Evolutionary conservation across 140 eudicot genomes (phyloP).

Genomic region (Erigeron philadelphicus): DNA sequence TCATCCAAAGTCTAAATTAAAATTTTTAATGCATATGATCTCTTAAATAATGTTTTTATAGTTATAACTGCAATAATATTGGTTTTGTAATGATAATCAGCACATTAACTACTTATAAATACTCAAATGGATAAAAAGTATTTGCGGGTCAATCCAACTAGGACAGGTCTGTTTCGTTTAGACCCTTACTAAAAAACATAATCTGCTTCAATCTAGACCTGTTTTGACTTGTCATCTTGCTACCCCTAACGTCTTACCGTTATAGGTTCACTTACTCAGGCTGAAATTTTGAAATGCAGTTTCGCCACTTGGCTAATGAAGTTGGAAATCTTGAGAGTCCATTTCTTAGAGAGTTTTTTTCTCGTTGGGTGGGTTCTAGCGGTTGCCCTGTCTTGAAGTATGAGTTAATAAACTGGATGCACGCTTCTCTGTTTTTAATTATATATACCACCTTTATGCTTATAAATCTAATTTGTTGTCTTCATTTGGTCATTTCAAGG

Average conservation of each 20-base stretch:
- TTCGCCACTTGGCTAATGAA: slow-evolving; percentile 90
- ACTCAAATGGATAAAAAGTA: neutral
- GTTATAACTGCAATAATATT: neutral
- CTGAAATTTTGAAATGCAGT: slow-evolving; percentile 43
- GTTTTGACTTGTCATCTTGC: neutral
- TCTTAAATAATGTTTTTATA: neutral
- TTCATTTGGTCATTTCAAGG: slow-evolving; percentile 38
- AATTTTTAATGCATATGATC: neutral
- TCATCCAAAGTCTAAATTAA: neutral
- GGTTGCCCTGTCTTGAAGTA: slow-evolving; percentile 95
- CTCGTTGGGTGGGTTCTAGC: slow-evolving; percentile 92
- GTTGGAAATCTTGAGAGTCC: slow-evolving; percentile 99
- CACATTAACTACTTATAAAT: neutral
- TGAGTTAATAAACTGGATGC: slow-evolving; percentile 13
- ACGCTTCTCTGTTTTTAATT: slow-evolving; percentile 8
- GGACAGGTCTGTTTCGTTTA: neutral
- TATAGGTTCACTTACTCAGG: neutral
- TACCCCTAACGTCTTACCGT: neutral
- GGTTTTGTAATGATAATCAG: neutral
- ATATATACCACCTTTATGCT: slow-evolving; percentile 22
- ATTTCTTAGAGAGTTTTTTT: slow-evolving; percentile 89
- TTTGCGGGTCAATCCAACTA: neutral
- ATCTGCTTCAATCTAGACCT: neutral
- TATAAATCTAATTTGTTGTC: slow-evolving; percentile 20
- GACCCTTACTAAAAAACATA: neutral